Evolutionary conservation across 805 yeast genomes (phyloP).

Genomic region (Starmerella ratchasimensis): DNA sequence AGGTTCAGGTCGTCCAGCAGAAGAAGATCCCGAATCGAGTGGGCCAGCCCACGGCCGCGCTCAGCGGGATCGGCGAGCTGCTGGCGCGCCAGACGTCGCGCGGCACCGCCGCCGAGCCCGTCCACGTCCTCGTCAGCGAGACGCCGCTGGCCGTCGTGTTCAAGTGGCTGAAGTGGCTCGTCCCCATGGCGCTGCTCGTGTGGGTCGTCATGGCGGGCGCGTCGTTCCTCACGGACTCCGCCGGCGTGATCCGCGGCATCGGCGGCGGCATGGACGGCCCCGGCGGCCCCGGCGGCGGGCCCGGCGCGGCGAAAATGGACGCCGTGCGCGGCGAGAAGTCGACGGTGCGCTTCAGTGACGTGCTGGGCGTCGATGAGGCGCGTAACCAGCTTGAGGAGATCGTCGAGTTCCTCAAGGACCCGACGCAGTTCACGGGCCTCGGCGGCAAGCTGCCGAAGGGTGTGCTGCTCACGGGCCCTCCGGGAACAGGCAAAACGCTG

Average conservation of each 20-base stretch:
- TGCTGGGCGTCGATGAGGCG: slow-evolving; percentile 97
- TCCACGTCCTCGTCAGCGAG: slow-evolving; percentile 88
- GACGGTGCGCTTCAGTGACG: slow-evolving; percentile 80
- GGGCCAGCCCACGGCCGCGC: not conserved
- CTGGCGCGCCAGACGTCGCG: slow-evolving; percentile 16
- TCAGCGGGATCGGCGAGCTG: slow-evolving; percentile 1
- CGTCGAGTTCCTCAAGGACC: slow-evolving; percentile 94
- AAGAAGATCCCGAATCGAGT: too few species aligned
- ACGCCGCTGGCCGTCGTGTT: slow-evolving; percentile 63
- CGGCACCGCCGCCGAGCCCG: slow-evolving; percentile 46
- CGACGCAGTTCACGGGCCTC: slow-evolving; percentile 85
- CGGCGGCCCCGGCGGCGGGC: slow-evolving; percentile 14
- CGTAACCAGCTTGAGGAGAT: slow-evolving; percentile 93
- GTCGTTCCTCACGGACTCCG: slow-evolving; percentile 66
- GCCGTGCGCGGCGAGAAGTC: slow-evolving; percentile 78
- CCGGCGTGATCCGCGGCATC: slow-evolving; percentile 54
- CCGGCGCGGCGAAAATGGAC: slow-evolving; percentile 45
- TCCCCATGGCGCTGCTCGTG: slow-evolving; percentile 64
- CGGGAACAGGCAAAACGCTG: slow-evolving; percentile 96
- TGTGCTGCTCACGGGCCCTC: slow-evolving; percentile 92
- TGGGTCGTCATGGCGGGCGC: slow-evolving; percentile 73
- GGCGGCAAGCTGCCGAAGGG: slow-evolving; percentile 98
- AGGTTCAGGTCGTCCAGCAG: too few species aligned
- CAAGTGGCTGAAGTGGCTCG: slow-evolving; percentile 78
- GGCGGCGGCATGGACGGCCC: slow-evolving; percentile 22